Base-by-base conservation (phyloP, 768 basidiomycete genomes). In the Leccinum rimulosum region DNA sequence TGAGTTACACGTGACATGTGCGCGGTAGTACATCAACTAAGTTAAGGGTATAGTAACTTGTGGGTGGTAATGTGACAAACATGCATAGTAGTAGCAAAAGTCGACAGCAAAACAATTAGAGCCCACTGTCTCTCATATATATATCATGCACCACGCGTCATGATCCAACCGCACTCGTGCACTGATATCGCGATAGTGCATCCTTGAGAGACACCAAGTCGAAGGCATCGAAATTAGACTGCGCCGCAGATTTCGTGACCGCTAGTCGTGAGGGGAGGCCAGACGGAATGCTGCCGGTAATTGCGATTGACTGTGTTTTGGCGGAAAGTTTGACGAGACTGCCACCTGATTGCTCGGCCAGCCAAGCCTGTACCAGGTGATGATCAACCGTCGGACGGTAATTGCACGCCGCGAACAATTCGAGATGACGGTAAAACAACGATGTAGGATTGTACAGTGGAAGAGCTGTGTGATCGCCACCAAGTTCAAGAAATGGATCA, bases 391-490 rank as follows among this genome's bases (percentile, higher is more conserved):
- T 76, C 2, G 82, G 81, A 11, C 62, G 54, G 61, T 69, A 75
- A 8, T 69, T 67, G 63, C 79, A 82, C 1, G 76, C 75, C 19
- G 74, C 70, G 57, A 82, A 84, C 15, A 80, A 48, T 52, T 82
- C 77, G 4, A 85, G 75, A 51, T 80, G 78, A 3, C 74, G 76
- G 19, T 69, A 77, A 66, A 85, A 83, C 52, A 72, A 71, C 30
- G 67, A 61, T 0, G 83, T 82, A 14, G 78, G 75, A 59, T 80
- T 79, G 68, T 84, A 86, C 3, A 86, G 73, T 5, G 84, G 84
- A 9, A 85, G 74, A 9, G 76, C 84, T 82, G 56, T 12, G 9
- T 1, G 15, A 47, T 31, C 25, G 25, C 5, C 40, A 45, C 19
- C 43, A 45, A 19, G 6, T 48, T 68, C 48, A 50, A 22, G 14